A percentile compares a stretch with the other conserved stretches of the same genome.
Conservation (phyloP, 2,329 filamentous ascomycete species). For the Escovopsis weberi region DNA sequence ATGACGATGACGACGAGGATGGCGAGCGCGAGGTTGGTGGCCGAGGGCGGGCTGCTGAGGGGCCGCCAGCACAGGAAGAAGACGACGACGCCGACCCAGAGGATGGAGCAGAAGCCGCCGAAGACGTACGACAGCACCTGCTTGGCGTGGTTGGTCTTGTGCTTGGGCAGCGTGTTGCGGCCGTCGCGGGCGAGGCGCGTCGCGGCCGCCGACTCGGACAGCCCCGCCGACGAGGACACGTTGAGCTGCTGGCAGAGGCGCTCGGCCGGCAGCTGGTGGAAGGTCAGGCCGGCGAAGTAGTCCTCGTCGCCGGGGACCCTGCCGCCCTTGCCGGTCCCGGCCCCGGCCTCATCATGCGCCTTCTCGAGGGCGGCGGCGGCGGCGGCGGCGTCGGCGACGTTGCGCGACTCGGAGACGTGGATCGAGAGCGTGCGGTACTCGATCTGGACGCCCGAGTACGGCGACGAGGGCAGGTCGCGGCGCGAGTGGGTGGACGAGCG, state of each 20-base stretch:
- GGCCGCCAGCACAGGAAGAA: slow-evolving; percentile 34
- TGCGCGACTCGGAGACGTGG: slow-evolving; percentile 23
- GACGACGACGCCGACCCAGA: slow-evolving; percentile 31
- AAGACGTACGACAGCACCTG: slow-evolving; percentile 29
- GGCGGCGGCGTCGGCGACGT: slow-evolving; percentile 11
- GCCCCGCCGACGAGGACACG: slow-evolving; percentile 18
- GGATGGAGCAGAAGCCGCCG: slow-evolving; percentile 31
- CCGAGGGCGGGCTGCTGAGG: slow-evolving; percentile 28
- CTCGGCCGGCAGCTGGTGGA: slow-evolving; percentile 20
- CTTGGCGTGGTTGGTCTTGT: slow-evolving; percentile 27
- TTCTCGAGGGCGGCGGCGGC: slow-evolving; percentile 2
- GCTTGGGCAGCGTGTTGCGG: slow-evolving; percentile 25
- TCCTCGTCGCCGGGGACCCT: slow-evolving; percentile 23
- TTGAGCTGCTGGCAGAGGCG: slow-evolving; percentile 26
- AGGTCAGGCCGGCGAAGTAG: slow-evolving; percentile 27
- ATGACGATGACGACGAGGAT: slow-evolving; percentile 33
- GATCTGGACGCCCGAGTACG: slow-evolving; percentile 23
- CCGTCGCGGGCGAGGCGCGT: slow-evolving; percentile 25
- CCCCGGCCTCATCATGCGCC: no score
- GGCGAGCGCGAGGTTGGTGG: slow-evolving; percentile 29
- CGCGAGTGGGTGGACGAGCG: slow-evolving; percentile 7
- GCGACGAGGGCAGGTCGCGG: slow-evolving; percentile 16
- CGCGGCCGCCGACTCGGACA: slow-evolving; percentile 19
- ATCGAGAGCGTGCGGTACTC: slow-evolving; percentile 27
- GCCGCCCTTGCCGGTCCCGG: no score